Percentiles rank a stretch among this genome's conserved stretches.
phyloP scores from a whole-genome alignment of 164 flowering plant species.

The Saururus chinensis region DNA sequence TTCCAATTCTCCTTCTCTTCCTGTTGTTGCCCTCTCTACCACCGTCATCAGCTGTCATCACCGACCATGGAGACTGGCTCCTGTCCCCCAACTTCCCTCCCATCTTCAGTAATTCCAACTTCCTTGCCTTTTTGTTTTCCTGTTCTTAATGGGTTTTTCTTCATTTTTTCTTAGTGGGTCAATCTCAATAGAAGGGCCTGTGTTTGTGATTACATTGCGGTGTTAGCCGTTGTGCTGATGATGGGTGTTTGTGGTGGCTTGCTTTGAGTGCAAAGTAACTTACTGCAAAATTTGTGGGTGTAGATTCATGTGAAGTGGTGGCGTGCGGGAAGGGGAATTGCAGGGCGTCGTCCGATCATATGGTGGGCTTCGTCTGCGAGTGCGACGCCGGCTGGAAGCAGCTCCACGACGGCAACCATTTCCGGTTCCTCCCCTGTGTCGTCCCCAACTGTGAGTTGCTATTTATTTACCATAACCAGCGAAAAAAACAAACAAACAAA shows the following conservation, averaged over 20 bases:
- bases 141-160: not conserved
- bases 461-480: not conserved
- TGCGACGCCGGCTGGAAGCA: constrained; percentile 9
- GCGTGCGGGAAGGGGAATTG: constrained; percentile 10
- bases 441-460: constrained; percentile 11
- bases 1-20: not conserved
- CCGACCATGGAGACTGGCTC: not conserved
- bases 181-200: no score
- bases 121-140: not conserved
- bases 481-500: no score
- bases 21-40: not conserved
- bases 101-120: constrained; percentile 1
- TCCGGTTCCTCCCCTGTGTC: constrained; percentile 17
- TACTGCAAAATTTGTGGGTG: not conserved
- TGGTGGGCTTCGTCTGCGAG: constrained; percentile 4
- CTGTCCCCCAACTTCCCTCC: constrained; percentile 1
- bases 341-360: not conserved
- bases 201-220: no score
- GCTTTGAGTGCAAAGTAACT: not conserved
- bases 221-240: not conserved
- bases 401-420: not conserved
- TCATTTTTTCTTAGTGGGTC: not conserved
- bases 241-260: no score
- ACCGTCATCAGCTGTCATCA: not conserved
- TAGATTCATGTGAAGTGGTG: not conserved